Evolutionary conservation across 495 filamentous ascomycete genomes (phyloP).

Genomic region (Geoglossum glabrum): DNA sequence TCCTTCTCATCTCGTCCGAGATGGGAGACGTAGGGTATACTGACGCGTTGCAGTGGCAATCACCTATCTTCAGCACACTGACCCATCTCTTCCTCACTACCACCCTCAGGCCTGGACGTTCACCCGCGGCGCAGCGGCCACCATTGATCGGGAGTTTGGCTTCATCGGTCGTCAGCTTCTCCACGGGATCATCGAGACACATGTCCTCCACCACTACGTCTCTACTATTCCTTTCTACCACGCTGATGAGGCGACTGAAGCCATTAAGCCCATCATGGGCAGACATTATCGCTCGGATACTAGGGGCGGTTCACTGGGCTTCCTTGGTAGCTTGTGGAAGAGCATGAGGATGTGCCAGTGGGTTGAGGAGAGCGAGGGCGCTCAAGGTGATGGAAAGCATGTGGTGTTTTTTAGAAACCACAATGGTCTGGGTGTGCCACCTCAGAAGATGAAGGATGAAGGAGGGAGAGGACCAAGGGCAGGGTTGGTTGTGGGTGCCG

Average conservation of each 20-base stretch:
- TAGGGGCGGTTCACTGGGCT: slow-evolving; percentile 29
- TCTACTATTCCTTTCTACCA: slow-evolving; percentile 42
- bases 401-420: slow-evolving; percentile 36
- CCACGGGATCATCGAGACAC: slow-evolving; percentile 42
- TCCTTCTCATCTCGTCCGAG: no score
- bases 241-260: slow-evolving; percentile 38
- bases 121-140: slow-evolving; percentile 34
- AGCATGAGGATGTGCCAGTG: slow-evolving; percentile 32
- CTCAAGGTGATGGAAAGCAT: slow-evolving; percentile 26
- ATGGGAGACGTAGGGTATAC: background rate
- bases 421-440: slow-evolving; percentile 7
- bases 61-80: slow-evolving; percentile 41
- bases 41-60: slow-evolving; percentile 27
- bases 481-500: background rate
- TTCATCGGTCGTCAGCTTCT: slow-evolving; percentile 37
- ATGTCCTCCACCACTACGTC: slow-evolving; percentile 40
- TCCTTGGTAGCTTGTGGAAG: slow-evolving; percentile 34
- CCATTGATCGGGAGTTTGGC: slow-evolving; percentile 40
- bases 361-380: slow-evolving; percentile 21
- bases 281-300: slow-evolving; percentile 34
- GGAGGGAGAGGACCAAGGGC: background rate
- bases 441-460: slow-evolving; percentile 1
- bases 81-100: slow-evolving; percentile 38
- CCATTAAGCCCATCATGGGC: slow-evolving; percentile 37
- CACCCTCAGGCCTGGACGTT: slow-evolving; percentile 34